These are phyloP conservation scores for Diutina ranongensis DNA, from an alignment of 1,139 yeast genomes.

Conservation along the genomic window DNA sequence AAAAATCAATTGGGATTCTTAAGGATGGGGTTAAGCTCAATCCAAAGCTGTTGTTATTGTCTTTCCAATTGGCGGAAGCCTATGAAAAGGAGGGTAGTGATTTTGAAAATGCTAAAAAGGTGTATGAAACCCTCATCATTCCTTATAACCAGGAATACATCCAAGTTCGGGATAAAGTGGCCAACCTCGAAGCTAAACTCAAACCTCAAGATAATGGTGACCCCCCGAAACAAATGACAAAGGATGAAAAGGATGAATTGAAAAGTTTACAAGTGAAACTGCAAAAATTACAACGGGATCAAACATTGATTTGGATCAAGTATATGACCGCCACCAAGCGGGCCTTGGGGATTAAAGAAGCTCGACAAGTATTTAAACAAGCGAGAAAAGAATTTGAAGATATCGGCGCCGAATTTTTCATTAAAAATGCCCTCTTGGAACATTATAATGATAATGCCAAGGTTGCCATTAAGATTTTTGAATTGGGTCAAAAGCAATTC, in stretches of 20 bases:
- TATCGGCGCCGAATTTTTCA: constrained; percentile 64
- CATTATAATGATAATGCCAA: constrained; percentile 53
- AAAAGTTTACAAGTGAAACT: constrained; percentile 11
- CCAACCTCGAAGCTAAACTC: constrained; percentile 13
- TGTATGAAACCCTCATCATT: constrained; percentile 39
- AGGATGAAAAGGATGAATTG: constrained; percentile 9
- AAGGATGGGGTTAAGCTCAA: constrained; percentile 50
- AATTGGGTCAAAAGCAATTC: constrained; percentile 61
- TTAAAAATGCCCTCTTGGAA: constrained; percentile 78
- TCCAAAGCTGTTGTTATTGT: constrained; percentile 59
- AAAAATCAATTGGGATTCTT: constrained; percentile 31
- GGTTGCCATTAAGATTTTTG: constrained; percentile 70
- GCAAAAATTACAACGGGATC: constrained; percentile 20
- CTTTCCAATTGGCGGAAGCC: constrained; percentile 58
- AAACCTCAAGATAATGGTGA: constrained; percentile 8
- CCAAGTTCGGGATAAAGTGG: constrained; percentile 15
- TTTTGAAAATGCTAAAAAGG: constrained; percentile 37
- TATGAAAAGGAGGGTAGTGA: constrained; percentile 39
- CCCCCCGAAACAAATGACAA: not conserved
- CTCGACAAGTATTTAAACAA: constrained; percentile 55
- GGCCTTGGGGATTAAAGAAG: constrained; percentile 56
- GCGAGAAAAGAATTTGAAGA: constrained; percentile 38
- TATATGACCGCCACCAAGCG: constrained; percentile 54
- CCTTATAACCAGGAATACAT: constrained; percentile 24
- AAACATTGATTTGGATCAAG: constrained; percentile 42